Percentiles rank a stretch among this genome's conserved stretches.
phyloP scores from a whole-genome alignment of 2,329 filamentous ascomycete species.

The Phaeosphaeria sp. region DNA sequence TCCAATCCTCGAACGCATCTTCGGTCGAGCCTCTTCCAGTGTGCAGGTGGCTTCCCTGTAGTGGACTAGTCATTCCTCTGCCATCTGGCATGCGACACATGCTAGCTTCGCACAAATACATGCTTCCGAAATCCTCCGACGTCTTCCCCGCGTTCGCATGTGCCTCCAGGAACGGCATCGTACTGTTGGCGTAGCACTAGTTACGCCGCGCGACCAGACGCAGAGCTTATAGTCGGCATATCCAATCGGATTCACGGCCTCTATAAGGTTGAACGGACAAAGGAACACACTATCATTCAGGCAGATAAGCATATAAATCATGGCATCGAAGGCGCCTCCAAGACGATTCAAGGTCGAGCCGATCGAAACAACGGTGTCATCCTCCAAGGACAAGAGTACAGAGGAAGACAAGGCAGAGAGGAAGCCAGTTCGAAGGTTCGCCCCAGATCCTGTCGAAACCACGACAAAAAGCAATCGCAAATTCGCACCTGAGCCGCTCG shows the following conservation, averaged over 20 bases:
- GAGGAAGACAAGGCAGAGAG: conserved; percentile 47
- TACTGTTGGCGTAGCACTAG: conserved; percentile 25
- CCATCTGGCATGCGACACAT: conserved; percentile 4
- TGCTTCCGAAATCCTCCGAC: conserved; percentile 27
- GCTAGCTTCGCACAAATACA: conserved; percentile 12
- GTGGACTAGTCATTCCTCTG: neutral
- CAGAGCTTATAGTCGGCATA: conserved; percentile 18
- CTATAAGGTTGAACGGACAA: conserved; percentile 5
- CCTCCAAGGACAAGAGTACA: conserved; percentile 72
- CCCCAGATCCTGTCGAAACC: conserved; percentile 75
- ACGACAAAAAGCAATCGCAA: conserved; percentile 61
- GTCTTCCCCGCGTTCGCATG: conserved; percentile 32
- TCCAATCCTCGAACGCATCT: conserved; percentile 7
- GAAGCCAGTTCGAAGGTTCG: conserved; percentile 37
- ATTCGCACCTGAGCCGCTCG: conserved; percentile 47
- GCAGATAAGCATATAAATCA: conserved; percentile 18
- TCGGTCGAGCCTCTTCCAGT: conserved; percentile 3
- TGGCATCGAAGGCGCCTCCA: conserved; percentile 41
- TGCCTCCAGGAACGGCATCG: conserved; percentile 27
- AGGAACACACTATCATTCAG: conserved; percentile 7
- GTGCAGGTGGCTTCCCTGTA: neutral
- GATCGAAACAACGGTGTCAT: conserved; percentile 40
- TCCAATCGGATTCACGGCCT: conserved; percentile 22
- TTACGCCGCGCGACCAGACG: conserved; percentile 25
- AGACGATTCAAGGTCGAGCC: conserved; percentile 49